A percentile compares a stretch with the other conserved stretches of the same genome.
Conservation (phyloP, 192 early-diverging fungal genomes). For the Mortierella alpina region DNA sequence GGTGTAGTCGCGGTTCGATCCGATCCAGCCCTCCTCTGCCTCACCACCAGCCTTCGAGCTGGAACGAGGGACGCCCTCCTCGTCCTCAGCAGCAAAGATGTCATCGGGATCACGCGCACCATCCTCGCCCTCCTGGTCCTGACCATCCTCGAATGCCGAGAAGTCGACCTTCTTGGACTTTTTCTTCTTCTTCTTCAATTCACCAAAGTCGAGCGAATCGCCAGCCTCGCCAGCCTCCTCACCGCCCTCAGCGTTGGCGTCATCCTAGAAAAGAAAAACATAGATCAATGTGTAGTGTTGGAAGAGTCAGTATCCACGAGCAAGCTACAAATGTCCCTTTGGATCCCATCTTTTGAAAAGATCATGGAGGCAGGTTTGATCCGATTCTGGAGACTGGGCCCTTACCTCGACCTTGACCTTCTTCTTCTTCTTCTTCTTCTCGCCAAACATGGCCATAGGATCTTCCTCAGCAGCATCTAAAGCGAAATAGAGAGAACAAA, state of each 20-base stretch:
- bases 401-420: conserved; percentile 68
- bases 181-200: conserved; percentile 83
- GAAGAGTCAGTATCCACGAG: neutral
- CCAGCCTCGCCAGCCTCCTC: conserved; percentile 60
- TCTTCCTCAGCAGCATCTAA: conserved; percentile 61
- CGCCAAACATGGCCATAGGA: conserved; percentile 76
- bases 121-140: conserved; percentile 67
- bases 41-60: conserved; percentile 50
- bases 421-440: conserved; percentile 93
- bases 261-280: conserved; percentile 33
- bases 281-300: neutral
- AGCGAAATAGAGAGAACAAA: too few relatives aligned
- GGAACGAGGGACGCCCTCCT: conserved; percentile 57
- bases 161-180: conserved; percentile 88
- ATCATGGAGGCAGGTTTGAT: neutral
- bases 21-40: conserved; percentile 85
- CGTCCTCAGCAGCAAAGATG: conserved; percentile 55
- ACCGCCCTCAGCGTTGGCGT: conserved; percentile 51
- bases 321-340: neutral
- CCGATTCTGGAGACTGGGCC: neutral
- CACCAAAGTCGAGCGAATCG: conserved; percentile 71
- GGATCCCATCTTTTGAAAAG: neutral
- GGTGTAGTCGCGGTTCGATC: conserved; percentile 90
- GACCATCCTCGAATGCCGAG: conserved; percentile 69
- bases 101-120: conserved; percentile 66